phyloP scores from a whole-genome alignment of 1,284 basidiomycete genomes.

The Pseudozyma flocculosa region DNA sequence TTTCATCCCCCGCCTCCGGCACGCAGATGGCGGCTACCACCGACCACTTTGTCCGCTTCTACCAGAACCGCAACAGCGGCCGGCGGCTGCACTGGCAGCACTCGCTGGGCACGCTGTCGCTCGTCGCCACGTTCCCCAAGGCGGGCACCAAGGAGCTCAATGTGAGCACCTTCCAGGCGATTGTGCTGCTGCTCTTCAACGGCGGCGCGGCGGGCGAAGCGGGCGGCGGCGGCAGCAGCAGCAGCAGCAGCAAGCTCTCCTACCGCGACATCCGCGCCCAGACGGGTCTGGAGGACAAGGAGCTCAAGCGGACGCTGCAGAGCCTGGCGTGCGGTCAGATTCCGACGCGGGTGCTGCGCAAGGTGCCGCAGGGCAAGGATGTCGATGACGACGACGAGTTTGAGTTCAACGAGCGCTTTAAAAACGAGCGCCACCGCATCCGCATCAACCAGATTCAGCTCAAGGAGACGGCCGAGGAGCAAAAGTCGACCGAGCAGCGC shows the following conservation, averaged over 20 bases:
- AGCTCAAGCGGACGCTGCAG: conserved; percentile 81
- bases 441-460: conserved; percentile 96
- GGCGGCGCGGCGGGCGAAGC: too few species aligned
- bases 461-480: conserved; percentile 87
- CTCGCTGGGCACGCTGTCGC: conserved; percentile 45
- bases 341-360: conserved; percentile 72
- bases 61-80: conserved; percentile 48
- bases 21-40: conserved; percentile 10
- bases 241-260: too few species aligned
- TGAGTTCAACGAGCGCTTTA: conserved; percentile 78
- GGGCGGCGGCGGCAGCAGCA: too few species aligned
- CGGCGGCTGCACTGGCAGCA: conserved; percentile 55
- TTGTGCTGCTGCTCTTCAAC: conserved; percentile 89
- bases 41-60: conserved; percentile 46
- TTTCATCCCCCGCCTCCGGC: too few species aligned
- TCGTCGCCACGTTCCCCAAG: conserved; percentile 56
- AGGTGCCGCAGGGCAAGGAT: conserved; percentile 76
- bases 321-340: conserved; percentile 88
- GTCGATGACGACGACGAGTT: conserved; percentile 78
- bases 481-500: conserved; percentile 74
- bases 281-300: conserved; percentile 66
- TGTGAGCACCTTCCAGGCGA: conserved; percentile 84
- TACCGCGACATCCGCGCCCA: conserved; percentile 71
- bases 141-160: conserved; percentile 79
- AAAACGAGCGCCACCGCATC: conserved; percentile 75